Evolutionary conservation across 306 rosid species (phyloP).

Genomic region (Glycyrrhiza uralensis): DNA sequence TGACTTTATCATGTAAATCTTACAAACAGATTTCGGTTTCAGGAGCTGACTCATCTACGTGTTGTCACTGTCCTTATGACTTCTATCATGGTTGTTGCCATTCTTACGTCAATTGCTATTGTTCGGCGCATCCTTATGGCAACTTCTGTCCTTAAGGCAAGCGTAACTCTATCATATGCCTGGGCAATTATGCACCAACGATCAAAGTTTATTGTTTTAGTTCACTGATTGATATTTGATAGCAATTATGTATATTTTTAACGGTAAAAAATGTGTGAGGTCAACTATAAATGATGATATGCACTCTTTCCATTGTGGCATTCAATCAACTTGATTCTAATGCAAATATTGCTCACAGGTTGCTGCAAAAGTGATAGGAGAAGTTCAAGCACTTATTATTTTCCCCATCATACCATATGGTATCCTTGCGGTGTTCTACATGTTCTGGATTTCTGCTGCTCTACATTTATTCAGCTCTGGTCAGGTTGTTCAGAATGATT

Average conservation of each 20-base stretch:
- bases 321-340: slow-evolving; percentile 9
- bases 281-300: not conserved
- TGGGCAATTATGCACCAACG: not conserved
- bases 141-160: slow-evolving; percentile 93
- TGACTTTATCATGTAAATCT: slow-evolving; percentile 22
- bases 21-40: slow-evolving; percentile 31
- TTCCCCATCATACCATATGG: slow-evolving; percentile 78
- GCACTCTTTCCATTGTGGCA: not conserved
- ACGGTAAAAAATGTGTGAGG: not conserved
- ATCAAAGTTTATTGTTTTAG: slow-evolving; percentile 5
- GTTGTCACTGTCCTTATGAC: slow-evolving; percentile 78
- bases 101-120: slow-evolving; percentile 88
- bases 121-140: slow-evolving; percentile 95
- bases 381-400: slow-evolving; percentile 80
- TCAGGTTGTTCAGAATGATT: slow-evolving; percentile 69
- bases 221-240: not conserved
- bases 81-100: slow-evolving; percentile 62
- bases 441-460: slow-evolving; percentile 87
- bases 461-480: slow-evolving; percentile 91
- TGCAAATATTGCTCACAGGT: slow-evolving; percentile 51
- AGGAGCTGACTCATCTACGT: slow-evolving; percentile 88
- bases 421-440: slow-evolving; percentile 86
- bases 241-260: not conserved
- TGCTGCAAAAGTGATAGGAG: slow-evolving; percentile 94
- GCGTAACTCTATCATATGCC: slow-evolving; percentile 24